Percentiles rank a stretch among this genome's conserved stretches.
These are phyloP conservation scores for Rhizopogon vulgaris DNA, from an alignment of 768 basidiomycete species.

Conservation along the genomic window DNA sequence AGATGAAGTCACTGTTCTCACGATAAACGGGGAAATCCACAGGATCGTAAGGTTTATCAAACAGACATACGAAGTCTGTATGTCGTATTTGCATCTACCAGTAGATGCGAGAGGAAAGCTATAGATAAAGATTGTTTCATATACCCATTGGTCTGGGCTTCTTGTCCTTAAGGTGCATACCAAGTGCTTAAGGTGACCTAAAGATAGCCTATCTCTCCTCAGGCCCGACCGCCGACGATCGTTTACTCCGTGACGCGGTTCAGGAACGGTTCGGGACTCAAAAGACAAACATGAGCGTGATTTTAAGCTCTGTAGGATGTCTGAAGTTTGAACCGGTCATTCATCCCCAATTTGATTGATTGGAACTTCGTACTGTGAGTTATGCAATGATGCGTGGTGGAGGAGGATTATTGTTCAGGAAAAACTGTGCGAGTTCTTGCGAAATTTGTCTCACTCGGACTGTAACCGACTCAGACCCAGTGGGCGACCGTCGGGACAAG, in stretches of 20 bases:
- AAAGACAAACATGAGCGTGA: not conserved
- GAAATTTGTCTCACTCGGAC: no score
- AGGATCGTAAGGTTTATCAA: not conserved
- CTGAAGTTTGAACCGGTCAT: not conserved
- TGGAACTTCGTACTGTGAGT: not conserved
- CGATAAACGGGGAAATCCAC: not conserved
- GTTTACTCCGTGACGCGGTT: not conserved
- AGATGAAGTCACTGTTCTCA: slow-evolving; percentile 1
- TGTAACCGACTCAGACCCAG: not conserved
- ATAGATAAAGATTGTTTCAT: not conserved
- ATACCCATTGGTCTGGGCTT: not conserved
- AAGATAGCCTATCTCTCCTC: slow-evolving; percentile 1
- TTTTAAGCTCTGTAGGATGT: not conserved
- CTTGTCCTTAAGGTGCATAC: not conserved
- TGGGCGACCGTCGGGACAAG: not conserved
- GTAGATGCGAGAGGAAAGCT: not conserved
- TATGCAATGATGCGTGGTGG: not conserved
- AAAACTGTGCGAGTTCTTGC: not conserved
- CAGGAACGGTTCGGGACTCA: not conserved
- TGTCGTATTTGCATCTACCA: not conserved
- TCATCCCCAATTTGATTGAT: not conserved
- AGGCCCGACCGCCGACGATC: not conserved
- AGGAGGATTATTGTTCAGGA: not conserved
- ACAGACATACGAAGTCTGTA: not conserved
- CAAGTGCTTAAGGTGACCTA: not conserved